phyloP scores from a whole-genome alignment of 1,284 basidiomycete genomes.

The Wallemia mellicola region DNA sequence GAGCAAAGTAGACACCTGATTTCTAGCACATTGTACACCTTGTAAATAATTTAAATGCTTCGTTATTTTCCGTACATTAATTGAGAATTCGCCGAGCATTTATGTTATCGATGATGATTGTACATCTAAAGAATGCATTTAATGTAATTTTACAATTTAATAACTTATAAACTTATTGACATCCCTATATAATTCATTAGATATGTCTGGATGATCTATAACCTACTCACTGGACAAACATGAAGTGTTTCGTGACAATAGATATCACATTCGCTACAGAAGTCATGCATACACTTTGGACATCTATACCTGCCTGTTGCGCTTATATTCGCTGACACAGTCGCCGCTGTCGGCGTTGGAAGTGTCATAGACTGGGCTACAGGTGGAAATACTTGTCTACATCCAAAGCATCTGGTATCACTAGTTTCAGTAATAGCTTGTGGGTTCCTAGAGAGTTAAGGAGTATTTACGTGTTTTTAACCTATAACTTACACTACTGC shows the following conservation, averaged over 20 bases:
- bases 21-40: background rate
- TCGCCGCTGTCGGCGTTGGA: background rate
- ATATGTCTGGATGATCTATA: too few relatives aligned
- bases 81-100: too few relatives aligned
- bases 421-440: background rate
- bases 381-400: background rate
- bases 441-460: too few relatives aligned
- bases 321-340: background rate
- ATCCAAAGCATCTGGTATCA: background rate
- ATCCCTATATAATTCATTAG: too few relatives aligned
- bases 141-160: too few relatives aligned
- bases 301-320: background rate
- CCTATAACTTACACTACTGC: slow-evolving; percentile 34
- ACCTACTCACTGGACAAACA: background rate
- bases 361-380: background rate
- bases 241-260: background rate
- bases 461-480: too few relatives aligned
- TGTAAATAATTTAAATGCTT: background rate
- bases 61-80: too few relatives aligned
- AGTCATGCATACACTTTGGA: background rate
- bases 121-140: too few relatives aligned
- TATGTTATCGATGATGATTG: too few relatives aligned
- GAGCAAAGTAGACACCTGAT: background rate
- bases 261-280: background rate
- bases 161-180: too few relatives aligned